These are phyloP conservation scores for Amesomyces nigricolor DNA, from an alignment of 2,329 filamentous ascomycete species.

Conservation along the genomic window DNA sequence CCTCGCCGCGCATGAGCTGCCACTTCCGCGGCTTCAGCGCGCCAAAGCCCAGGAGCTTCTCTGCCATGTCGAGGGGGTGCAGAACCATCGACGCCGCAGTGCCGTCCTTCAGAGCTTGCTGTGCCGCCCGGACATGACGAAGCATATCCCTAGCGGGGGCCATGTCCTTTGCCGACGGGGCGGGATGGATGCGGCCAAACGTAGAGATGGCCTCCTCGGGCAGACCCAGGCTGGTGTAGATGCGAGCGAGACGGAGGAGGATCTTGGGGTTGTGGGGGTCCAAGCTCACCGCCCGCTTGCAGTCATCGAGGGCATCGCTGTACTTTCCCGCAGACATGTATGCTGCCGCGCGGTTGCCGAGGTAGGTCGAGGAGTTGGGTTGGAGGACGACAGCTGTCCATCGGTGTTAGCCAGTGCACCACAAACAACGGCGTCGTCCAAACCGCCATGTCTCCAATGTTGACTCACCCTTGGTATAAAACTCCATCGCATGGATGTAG, in stretches of 20 bases:
- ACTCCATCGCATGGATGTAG: slow-evolving; percentile 78
- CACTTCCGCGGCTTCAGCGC: slow-evolving; percentile 84
- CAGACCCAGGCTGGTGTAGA: slow-evolving; percentile 80
- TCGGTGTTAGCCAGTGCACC: slow-evolving; percentile 16
- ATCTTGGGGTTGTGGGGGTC: slow-evolving; percentile 86
- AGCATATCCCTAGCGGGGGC: slow-evolving; percentile 79
- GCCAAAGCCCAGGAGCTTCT: slow-evolving; percentile 68
- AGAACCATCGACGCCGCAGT: slow-evolving; percentile 86
- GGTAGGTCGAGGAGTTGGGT: slow-evolving; percentile 79
- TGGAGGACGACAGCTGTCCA: slow-evolving; percentile 78
- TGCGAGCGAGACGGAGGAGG: slow-evolving; percentile 77
- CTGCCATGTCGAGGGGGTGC: slow-evolving; percentile 85
- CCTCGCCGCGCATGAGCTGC: slow-evolving; percentile 87
- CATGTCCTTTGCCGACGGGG: slow-evolving; percentile 79
- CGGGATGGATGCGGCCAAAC: slow-evolving; percentile 72
- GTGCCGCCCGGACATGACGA: slow-evolving; percentile 72
- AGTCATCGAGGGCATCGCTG: slow-evolving; percentile 77
- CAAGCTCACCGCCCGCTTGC: slow-evolving; percentile 71
- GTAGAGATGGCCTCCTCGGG: slow-evolving; percentile 82
- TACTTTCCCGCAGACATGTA: slow-evolving; percentile 84
- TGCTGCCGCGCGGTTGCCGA: slow-evolving; percentile 91
- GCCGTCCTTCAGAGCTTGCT: slow-evolving; percentile 67
- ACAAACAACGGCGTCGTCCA: slow-evolving; percentile 8
- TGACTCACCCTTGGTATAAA: slow-evolving; percentile 83
- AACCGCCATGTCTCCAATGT: neutral